Conservation (phyloP, 106 monocot species). For the Gastrodia elata region DNA sequence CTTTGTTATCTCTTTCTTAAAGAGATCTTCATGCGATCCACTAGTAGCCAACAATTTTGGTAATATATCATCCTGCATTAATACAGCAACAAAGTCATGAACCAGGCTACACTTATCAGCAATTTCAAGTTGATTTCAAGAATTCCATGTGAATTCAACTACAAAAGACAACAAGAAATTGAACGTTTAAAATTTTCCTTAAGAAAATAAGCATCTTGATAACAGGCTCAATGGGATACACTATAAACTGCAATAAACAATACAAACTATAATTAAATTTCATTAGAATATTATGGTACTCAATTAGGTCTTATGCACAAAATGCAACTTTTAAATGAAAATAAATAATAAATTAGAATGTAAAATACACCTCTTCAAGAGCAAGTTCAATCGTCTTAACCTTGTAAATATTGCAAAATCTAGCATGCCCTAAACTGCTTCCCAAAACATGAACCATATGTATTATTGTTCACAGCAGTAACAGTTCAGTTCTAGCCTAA, state of each 20-base stretch:
- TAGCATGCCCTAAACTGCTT: neutral
- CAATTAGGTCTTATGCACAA: neutral
- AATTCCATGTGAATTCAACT: neutral
- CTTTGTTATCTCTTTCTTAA: constrained; percentile 79
- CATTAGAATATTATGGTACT: neutral
- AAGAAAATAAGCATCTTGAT: neutral
- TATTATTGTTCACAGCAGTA: neutral
- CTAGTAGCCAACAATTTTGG: constrained; percentile 73
- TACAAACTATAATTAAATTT: neutral
- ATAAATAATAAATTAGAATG: neutral
- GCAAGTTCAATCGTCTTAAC: neutral
- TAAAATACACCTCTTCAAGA: neutral
- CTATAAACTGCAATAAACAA: neutral
- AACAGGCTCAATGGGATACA: neutral
- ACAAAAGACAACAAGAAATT: neutral
- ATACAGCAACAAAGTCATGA: neutral
- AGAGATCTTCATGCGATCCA: constrained; percentile 80
- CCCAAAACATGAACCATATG: neutral
- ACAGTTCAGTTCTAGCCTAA: neutral
- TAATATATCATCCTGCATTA: constrained; percentile 72
- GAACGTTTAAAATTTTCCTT: neutral
- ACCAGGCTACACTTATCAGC: neutral
- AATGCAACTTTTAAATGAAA: neutral
- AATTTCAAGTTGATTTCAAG: constrained; percentile 2
- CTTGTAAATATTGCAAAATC: neutral